Conservation (phyloP, 2,329 filamentous ascomycete genomes). For the Exophiala sp. region DNA sequence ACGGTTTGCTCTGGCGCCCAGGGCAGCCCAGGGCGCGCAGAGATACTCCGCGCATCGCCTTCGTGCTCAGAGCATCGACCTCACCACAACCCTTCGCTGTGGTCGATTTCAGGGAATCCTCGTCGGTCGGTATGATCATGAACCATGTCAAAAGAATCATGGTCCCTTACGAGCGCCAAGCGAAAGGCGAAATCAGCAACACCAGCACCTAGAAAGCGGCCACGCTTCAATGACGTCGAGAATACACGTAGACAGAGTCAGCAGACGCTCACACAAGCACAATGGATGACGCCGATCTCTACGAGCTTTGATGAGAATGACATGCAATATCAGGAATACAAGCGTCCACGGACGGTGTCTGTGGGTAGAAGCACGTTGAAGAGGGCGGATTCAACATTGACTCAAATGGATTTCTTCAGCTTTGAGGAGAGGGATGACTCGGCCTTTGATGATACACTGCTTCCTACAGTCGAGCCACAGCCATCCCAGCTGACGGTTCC, state of each 20-base stretch:
- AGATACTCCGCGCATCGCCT: too few relatives aligned
- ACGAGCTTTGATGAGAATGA: conserved; percentile 11
- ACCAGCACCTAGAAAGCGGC: conserved; percentile 17
- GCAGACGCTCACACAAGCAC: conserved; percentile 27
- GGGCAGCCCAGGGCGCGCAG: too few relatives aligned
- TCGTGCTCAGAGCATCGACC: not conserved
- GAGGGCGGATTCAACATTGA: conserved; percentile 27
- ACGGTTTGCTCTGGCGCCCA: too few relatives aligned
- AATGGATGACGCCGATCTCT: conserved; percentile 18
- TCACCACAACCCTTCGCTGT: not conserved
- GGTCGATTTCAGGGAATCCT: not conserved
- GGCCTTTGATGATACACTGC: conserved; percentile 8
- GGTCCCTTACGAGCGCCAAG: conserved; percentile 23
- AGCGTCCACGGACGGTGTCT: not conserved
- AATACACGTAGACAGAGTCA: conserved; percentile 13
- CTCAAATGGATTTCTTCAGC: conserved; percentile 29
- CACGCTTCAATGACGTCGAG: conserved; percentile 4
- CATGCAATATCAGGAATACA: conserved; percentile 2
- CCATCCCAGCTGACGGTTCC: not conserved
- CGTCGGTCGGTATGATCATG: not conserved
- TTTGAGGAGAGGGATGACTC: conserved; percentile 3
- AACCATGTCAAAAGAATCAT: conserved; percentile 13
- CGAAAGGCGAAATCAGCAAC: conserved; percentile 14
- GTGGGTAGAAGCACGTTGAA: conserved; percentile 2
- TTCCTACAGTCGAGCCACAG: not conserved